A percentile compares a stretch with the other conserved stretches of the same genome.
Evolutionary conservation across 352 stramenopile genomes (phyloP).

Genomic region (Phytophthora aleatoria): DNA sequence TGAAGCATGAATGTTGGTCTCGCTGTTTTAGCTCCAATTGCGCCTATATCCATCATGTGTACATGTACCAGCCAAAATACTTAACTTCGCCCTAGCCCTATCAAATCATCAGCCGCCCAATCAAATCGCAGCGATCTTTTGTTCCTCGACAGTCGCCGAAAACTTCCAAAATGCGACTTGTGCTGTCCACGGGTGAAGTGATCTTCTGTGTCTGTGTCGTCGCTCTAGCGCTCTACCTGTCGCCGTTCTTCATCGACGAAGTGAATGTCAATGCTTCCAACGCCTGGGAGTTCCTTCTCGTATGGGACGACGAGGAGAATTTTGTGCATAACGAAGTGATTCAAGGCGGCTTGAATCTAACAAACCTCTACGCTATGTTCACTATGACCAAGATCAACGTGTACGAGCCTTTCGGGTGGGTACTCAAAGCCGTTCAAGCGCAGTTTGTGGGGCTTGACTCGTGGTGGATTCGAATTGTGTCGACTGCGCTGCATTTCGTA

Average conservation of each 20-base stretch:
- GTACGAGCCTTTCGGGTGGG: constrained; percentile 70
- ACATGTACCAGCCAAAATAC: too few species aligned
- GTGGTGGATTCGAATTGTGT: constrained; percentile 45
- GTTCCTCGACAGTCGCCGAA: constrained; percentile 1
- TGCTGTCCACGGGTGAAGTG: constrained; percentile 19
- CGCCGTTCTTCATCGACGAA: constrained; percentile 19
- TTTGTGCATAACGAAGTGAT: constrained; percentile 60
- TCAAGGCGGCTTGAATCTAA: constrained; percentile 36
- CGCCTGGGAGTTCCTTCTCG: constrained; percentile 52
- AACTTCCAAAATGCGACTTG: constrained; percentile 27
- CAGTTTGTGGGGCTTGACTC: constrained; percentile 41
- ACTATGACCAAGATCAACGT: constrained; percentile 65
- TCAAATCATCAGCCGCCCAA: constrained; percentile 22
- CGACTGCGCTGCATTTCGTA: constrained; percentile 46
- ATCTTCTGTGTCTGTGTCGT: constrained; percentile 20
- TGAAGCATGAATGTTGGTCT: background rate
- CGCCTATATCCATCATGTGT: too few species aligned
- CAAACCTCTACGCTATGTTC: constrained; percentile 51
- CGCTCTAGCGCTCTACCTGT: constrained; percentile 17
- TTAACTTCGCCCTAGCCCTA: constrained; percentile 17
- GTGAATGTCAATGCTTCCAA: constrained; percentile 9
- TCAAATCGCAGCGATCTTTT: constrained; percentile 20
- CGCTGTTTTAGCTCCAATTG: too few species aligned
- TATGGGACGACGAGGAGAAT: constrained; percentile 67
- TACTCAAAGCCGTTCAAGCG: constrained; percentile 60